Evolutionary conservation across 768 basidiomycete genomes (phyloP), one percentile per base, ranked within the genome.

Genomic region (Amanita pseudoporphyria): DNA sequence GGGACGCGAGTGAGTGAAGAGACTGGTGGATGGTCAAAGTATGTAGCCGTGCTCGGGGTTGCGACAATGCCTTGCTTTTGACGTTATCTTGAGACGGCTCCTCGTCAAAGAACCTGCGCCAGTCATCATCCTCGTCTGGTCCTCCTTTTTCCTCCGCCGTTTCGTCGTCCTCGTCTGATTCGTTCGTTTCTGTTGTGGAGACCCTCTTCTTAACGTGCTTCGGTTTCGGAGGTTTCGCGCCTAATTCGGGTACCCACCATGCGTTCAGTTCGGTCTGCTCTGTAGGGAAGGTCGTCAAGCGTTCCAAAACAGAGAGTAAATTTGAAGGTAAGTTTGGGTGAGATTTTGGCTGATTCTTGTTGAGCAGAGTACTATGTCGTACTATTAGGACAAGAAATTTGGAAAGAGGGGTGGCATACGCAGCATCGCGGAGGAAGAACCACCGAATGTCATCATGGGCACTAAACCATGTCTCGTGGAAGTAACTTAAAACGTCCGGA

Each of bases 71-170:
- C 37, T 57, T 53, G 43, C 67, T 67, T 36, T 67, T 62, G 57
- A 49, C 52, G 16, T 67, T 64, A 6, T 67, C 49, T 0, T 62
- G 49, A 12, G 64, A 50, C 1, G 72, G 62, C 46, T 78, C 74
- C 14, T 87, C 81, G 35, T 92, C 87, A 55, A 90, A 92, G 64
- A 87, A 92, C 58, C 78, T 85, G 22, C 83, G 75, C 89, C 89
- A 94, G 58, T 93, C 82, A 40, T 78, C 77, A 16, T 77, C 72
- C 16, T 18, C 77, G 18, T 76, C 72, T 5, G 5, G 2, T 18
- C 65, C 65, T 12, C 59, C 64, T 5, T 60, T 60, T 6, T 65
- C 64, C 9, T 66, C 62, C 1, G 57, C 57, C 9, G 55, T 51
- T 38, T 66, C 65, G 42, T 68, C 66, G 13, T 62, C 57, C 36